phyloP scores from a whole-genome alignment of 2,329 filamentous ascomycete species.

The Neobulgaria alba region DNA sequence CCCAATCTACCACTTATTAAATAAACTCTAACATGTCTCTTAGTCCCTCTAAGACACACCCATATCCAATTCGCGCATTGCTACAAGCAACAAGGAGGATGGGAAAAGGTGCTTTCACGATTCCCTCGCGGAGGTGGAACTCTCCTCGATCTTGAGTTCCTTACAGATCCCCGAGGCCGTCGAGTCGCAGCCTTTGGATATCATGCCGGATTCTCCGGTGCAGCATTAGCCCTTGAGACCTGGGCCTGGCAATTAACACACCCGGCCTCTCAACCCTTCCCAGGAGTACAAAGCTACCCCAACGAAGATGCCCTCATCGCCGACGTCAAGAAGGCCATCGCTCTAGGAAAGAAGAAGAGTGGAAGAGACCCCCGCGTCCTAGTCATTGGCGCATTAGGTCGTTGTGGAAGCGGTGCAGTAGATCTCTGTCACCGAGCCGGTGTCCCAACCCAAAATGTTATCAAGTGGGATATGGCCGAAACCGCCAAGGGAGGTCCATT shows the following conservation, averaged over 20 bases:
- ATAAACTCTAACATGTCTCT: constrained; percentile 5
- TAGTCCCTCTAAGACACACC: constrained; percentile 60
- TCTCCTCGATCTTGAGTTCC: constrained; percentile 80
- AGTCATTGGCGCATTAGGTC: constrained; percentile 75
- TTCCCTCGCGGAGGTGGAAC: constrained; percentile 70
- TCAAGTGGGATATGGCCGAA: constrained; percentile 68
- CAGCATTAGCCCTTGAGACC: constrained; percentile 66
- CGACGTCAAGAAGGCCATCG: constrained; percentile 65
- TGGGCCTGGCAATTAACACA: constrained; percentile 79
- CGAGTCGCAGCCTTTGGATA: constrained; percentile 57
- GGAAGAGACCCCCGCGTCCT: constrained; percentile 65
- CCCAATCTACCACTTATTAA: constrained; percentile 4
- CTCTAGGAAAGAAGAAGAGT: constrained; percentile 55
- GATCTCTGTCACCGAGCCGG: constrained; percentile 71
- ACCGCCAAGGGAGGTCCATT: constrained; percentile 65
- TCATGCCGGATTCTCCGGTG: constrained; percentile 65
- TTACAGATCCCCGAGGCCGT: constrained; percentile 62
- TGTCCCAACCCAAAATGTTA: constrained; percentile 58
- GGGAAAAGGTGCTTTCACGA: constrained; percentile 70
- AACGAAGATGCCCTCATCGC: constrained; percentile 66
- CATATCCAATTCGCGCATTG: constrained; percentile 66
- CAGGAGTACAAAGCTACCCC: constrained; percentile 58
- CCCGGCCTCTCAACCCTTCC: constrained; percentile 55
- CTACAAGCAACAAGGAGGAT: constrained; percentile 70
- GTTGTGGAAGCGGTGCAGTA: constrained; percentile 78